Percentiles rank a stretch among this genome's conserved stretches.
phyloP scores from a whole-genome alignment of 2,329 filamentous ascomycete species.

The Fusarium longipes region DNA sequence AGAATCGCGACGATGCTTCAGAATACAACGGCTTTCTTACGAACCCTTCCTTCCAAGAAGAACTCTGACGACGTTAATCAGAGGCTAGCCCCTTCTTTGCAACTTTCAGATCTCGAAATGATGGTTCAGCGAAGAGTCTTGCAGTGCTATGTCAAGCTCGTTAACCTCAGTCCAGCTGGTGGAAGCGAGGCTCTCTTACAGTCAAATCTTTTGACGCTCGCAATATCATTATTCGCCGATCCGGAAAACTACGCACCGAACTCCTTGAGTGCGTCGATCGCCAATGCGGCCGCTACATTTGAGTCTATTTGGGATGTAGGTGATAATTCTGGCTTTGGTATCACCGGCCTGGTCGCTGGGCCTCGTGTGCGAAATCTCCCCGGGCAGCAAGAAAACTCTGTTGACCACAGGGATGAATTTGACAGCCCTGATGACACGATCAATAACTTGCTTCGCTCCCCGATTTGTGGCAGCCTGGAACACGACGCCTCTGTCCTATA shows the following conservation, averaged over 20 bases:
- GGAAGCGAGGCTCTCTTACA: conserved; percentile 88
- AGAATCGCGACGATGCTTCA: conserved; percentile 94
- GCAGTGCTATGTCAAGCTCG: conserved; percentile 92
- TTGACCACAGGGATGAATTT: conserved; percentile 60
- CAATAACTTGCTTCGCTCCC: conserved; percentile 71
- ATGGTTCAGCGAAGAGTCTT: conserved; percentile 94
- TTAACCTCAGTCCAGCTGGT: conserved; percentile 86
- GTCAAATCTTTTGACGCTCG: conserved; percentile 89
- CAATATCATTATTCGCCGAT: conserved; percentile 91
- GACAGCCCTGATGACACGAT: conserved; percentile 73
- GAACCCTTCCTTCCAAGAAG: conserved; percentile 84
- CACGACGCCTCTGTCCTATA: conserved; percentile 90
- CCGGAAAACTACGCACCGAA: conserved; percentile 88
- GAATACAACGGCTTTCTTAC: conserved; percentile 91
- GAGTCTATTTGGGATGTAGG: conserved; percentile 95
- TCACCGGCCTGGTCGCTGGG: conserved; percentile 84
- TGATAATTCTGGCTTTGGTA: conserved; percentile 94
- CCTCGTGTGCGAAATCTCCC: conserved; percentile 78
- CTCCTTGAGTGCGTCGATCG: conserved; percentile 90
- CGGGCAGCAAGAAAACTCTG: conserved; percentile 70
- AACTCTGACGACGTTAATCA: conserved; percentile 88
- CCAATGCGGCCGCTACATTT: conserved; percentile 87
- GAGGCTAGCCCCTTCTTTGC: conserved; percentile 83
- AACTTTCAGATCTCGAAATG: conserved; percentile 88
- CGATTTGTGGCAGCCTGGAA: conserved; percentile 85